Evolutionary conservation across 495 filamentous ascomycete species (phyloP).

Genomic region (Penicillium samsonianum): DNA sequence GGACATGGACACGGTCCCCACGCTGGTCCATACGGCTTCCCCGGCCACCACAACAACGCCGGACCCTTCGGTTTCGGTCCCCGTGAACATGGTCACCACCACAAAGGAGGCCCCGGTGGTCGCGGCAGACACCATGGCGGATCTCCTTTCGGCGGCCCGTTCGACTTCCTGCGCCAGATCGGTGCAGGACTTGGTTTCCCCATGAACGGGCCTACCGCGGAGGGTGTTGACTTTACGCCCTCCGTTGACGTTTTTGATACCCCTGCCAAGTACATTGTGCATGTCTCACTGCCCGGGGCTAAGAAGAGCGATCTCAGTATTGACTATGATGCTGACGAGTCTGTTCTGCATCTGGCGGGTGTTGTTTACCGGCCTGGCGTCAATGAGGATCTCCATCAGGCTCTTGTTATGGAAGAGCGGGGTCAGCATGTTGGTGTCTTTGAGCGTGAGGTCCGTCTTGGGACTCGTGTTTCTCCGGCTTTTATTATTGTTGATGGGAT

Average conservation of each 20-base stretch:
- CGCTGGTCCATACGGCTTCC: conserved; percentile 4
- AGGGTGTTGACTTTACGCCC: conserved; percentile 59
- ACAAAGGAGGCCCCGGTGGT: conserved; percentile 12
- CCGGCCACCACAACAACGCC: conserved; percentile 5
- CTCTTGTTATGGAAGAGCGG: conserved; percentile 64
- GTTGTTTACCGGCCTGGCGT: conserved; percentile 67
- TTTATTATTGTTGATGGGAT: conserved; percentile 65
- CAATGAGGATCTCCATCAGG: conserved; percentile 69
- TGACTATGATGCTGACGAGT: conserved; percentile 69
- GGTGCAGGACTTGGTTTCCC: conserved; percentile 38
- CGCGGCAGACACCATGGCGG: conserved; percentile 18
- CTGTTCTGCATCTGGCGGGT: conserved; percentile 64
- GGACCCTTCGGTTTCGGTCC: conserved; percentile 7
- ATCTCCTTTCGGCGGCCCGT: conserved; percentile 14
- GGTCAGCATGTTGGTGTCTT: conserved; percentile 65
- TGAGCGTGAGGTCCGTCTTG: conserved; percentile 65
- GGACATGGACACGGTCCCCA: conserved; percentile 11
- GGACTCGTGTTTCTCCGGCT: conserved; percentile 55
- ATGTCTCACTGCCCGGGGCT: conserved; percentile 73
- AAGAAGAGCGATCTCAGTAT: conserved; percentile 77
- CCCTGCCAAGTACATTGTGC: conserved; percentile 60
- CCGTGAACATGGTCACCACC: conserved; percentile 14
- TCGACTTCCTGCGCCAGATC: conserved; percentile 37
- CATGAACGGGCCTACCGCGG: conserved; percentile 21
- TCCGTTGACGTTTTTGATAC: conserved; percentile 74